phyloP scores from a whole-genome alignment of 1,139 yeast genomes.

The Diutina sp. region DNA sequence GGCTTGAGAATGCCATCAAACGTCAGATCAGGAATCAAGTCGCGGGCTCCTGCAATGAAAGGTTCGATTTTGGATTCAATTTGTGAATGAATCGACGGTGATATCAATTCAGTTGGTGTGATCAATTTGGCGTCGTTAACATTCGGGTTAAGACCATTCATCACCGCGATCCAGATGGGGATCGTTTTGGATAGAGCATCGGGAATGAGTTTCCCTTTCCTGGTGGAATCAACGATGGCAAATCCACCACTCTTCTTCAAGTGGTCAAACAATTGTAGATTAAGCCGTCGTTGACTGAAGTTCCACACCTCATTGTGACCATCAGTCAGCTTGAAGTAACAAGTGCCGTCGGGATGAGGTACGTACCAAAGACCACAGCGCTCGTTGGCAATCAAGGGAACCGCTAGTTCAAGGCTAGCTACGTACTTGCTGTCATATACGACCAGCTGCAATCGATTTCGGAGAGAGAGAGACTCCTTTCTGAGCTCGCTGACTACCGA shows the following conservation, averaged over 20 bases:
- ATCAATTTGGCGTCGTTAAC: slow-evolving; percentile 15
- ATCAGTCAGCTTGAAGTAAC: slow-evolving; percentile 83
- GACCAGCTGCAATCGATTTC: slow-evolving; percentile 62
- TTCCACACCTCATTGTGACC: slow-evolving; percentile 79
- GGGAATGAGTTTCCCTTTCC: slow-evolving; percentile 75
- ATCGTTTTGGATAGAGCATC: slow-evolving; percentile 79
- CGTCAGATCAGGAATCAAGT: slow-evolving; percentile 11
- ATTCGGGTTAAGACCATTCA: slow-evolving; percentile 40
- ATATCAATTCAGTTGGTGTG: slow-evolving; percentile 43
- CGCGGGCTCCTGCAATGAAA: slow-evolving; percentile 35
- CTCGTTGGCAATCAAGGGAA: slow-evolving; percentile 58
- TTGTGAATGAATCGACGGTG: slow-evolving; percentile 42
- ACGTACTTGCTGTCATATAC: slow-evolving; percentile 38
- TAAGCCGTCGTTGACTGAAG: slow-evolving; percentile 60
- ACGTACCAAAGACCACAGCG: slow-evolving; percentile 87
- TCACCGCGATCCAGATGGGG: slow-evolving; percentile 85
- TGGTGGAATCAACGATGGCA: slow-evolving; percentile 69
- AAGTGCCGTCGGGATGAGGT: slow-evolving; percentile 27
- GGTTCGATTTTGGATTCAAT: slow-evolving; percentile 36
- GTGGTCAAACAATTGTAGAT: slow-evolving; percentile 50
- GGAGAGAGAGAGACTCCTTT: slow-evolving; percentile 41
- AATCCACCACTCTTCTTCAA: slow-evolving; percentile 32
- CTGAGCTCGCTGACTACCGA: slow-evolving; percentile 21
- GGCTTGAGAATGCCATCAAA: background rate
- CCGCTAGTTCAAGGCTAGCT: slow-evolving; percentile 6